Evolutionary conservation across 1,284 basidiomycete species (phyloP), one percentile per base, ranked within the genome.

Genomic region (Ceratobasidium sp.): DNA sequence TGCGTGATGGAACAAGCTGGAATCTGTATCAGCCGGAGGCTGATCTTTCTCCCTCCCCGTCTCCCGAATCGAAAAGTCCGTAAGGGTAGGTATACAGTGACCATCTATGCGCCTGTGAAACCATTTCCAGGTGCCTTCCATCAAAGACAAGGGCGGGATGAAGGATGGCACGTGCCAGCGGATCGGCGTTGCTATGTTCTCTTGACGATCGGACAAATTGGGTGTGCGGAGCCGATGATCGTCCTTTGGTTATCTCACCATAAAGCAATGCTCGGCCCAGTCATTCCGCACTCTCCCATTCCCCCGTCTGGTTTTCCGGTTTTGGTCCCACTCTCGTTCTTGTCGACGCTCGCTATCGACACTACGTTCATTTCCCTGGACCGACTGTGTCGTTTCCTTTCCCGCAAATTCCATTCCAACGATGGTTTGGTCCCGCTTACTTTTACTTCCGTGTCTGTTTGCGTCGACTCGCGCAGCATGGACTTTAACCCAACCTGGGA

Each of bases 401-500:
- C 15, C 17, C 61, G 8, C 37, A n/a, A 40, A 34, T 22, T 54
- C 46, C 29, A 22, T 19, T 13, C 15, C 17, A 54, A 44, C 13
- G 19, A 71, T 71, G 69, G 69, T 43, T 32, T 44, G 69, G 66
- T 46, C 46, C 65, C 54, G 25, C 5, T 49, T 61, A 19, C 19
- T 71, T 57, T 43, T 61, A 0, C 57, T 71, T 46, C 69, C 69
- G 57, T 71, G 69, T 61, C 69, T 71, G 37, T 22, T 61, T 40
- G 69, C 56, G 57, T 71, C 69, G 54, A 57, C 69, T 19, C 69
- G 69, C 56, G 69, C 56, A 44, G 69, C 69, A 49, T 71, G 69
- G 69, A 46, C 69, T n/a, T 34, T 71, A 25, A 71, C 54, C 29
- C 69, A 71, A 37, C 69, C 69, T 61, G 69, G 69, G 15, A 71